Base-by-base conservation (phyloP, 2,329 filamentous ascomycete species). In the Aspergillus latus region DNA sequence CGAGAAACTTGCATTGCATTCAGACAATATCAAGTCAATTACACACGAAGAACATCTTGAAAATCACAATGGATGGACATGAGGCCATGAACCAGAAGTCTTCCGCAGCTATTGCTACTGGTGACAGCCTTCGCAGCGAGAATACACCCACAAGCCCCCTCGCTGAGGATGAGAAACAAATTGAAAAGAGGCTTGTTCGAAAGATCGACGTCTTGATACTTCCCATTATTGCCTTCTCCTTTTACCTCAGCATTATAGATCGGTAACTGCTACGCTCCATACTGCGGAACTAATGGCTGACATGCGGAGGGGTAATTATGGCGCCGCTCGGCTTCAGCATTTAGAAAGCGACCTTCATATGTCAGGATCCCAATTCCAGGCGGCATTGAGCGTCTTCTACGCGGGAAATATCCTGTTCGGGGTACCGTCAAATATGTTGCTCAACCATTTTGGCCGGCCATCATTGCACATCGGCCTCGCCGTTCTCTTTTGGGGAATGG, bases 381-480 rank as follows among this genome's bases (percentile, higher is more conserved):
- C 66, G 2, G 69, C 69, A 29, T 61, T 74, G 4, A 70, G 68
- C 4, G 66, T 75, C 28, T 66, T 73, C 30, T 74, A 74, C 55
- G 67, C 72, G 15, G 68, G 63, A 15, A 73, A 74, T 51, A 70
- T 74, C 49, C 51, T 70, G 26, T 67, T 67, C 59, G 66, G 66
- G 45, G 71, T 74, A 2, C 77, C 77, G 0, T 76, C 72, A 52
- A 77, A 75, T 58, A 57, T 73, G 30, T 48, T 74, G 15, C 65
- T 76, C 36, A 62, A 62, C 49, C 50, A 71, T 50, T 56, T 64
- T 15, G 71, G 74, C 15, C 60, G 66, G 1, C 72, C 72, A 5
- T 70, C 71, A 3, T 56, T 71, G 16, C 72, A 73, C 36, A 59
- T 74, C 28, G 69, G 74, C 8, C 67, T 70, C 55, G 76, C 74